These are phyloP conservation scores for Cynara cardunculus DNA, from an alignment of 129 eudicot genomes.

Conservation along the genomic window DNA sequence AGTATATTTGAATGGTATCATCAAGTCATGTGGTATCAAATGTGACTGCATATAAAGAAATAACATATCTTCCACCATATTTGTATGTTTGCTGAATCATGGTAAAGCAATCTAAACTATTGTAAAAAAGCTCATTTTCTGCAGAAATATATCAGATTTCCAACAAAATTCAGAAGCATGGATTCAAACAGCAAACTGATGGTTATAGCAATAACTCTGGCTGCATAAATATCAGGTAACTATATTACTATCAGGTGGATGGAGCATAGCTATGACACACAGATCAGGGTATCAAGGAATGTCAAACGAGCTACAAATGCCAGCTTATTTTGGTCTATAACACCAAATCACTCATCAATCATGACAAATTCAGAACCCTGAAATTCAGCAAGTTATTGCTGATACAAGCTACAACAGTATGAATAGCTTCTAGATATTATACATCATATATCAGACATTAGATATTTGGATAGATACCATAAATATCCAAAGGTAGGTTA, in stretches of 20 bases:
- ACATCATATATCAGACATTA: not conserved
- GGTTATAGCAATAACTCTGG: not conserved
- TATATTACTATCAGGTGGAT: not conserved
- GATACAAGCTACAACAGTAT: not conserved
- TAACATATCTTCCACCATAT: constrained; percentile 6
- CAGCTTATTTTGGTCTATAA: not conserved
- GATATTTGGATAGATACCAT: not conserved
- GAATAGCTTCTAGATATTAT: not conserved
- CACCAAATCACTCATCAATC: not conserved
- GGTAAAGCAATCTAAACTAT: constrained; percentile 2
- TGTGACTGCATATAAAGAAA: constrained; percentile 1
- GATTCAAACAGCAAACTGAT: not conserved
- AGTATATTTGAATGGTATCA: not conserved
- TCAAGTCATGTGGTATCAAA: not conserved
- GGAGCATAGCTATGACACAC: not conserved
- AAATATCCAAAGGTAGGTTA: not conserved
- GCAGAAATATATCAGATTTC: not conserved
- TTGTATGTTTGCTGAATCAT: not conserved
- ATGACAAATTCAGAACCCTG: not conserved
- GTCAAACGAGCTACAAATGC: not conserved
- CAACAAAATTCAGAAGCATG: not conserved
- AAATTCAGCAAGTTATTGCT: not conserved
- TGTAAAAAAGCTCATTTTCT: not conserved
- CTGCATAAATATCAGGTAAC: not conserved
- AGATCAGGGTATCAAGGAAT: constrained; percentile 8